Evolutionary conservation across 345 rosid genomes (phyloP), one percentile per base, ranked within the genome.

Genomic region (Ailanthus altissimus): DNA sequence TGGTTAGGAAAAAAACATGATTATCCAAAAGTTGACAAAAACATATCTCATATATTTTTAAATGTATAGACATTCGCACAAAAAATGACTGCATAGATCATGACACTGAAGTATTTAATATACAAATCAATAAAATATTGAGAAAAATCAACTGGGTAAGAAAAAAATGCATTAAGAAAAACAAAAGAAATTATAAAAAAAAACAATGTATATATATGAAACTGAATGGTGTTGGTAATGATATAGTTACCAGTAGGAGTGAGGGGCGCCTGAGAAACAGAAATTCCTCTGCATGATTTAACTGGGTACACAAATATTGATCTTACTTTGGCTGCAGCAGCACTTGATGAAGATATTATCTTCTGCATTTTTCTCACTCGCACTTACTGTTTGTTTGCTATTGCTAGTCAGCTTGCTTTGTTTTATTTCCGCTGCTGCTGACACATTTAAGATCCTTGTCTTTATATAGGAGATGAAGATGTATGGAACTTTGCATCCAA

Each of bases 261-360:
- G 79, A 91, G 87, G n/a, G 91, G 82, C 8, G 97, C 97, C 13
- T 80, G 86, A 81, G 92, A 73, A 6, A 88, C 80, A 32, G 94
- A 89, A 8, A 92, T 91, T 77, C 94, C 97, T 64, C 87, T 89
- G 83, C 98, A 94, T 63, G 97, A 91, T 77, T 94, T 94, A 4
- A 94, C 56, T 2, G 97, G 97, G 84, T 94, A 94, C 5, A 94
- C 75, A 15, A 92, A 91, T 75, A 94, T 77, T 58, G 97, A 90
- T 5, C 84, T 51, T 42, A 93, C 89, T 67, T 67, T 83, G n/a
- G 84, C 84, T 49, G 20, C 0, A 38, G 73, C 46, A 73, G 72
- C 78, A 32, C 38, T 32, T 32, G 38, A 32, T 32, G 38, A 32
- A 1, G 38, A 32, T 32, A 32, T 32, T 32, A 32, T 32, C 81